Conservation (phyloP, 176 grass and related monocot genomes). For the Ampelocalamus luodianensis region DNA sequence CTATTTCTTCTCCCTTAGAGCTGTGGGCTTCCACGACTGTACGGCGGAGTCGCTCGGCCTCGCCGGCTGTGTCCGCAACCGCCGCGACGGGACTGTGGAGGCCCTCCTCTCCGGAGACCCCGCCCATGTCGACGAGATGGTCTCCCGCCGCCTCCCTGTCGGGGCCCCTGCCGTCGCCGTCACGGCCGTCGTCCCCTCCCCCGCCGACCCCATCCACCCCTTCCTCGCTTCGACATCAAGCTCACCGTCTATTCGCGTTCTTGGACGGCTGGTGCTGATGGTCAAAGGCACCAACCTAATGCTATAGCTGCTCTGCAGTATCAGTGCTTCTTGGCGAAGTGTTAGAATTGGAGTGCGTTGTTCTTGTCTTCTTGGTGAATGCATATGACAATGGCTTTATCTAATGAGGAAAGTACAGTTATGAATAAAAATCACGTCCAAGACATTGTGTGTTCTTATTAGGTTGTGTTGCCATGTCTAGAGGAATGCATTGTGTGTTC, state of each 20-base stretch:
- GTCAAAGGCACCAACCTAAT: neutral
- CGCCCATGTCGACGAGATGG: constrained; percentile 69
- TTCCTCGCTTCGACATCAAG: constrained; percentile 65
- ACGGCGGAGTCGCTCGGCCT: constrained; percentile 72
- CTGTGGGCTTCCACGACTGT: constrained; percentile 85
- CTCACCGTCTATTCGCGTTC: constrained; percentile 50
- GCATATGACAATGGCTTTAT: neutral
- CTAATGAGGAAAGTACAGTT: neutral
- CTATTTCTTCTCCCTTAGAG: no score
- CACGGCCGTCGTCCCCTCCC: constrained; percentile 64
- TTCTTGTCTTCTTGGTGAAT: neutral
- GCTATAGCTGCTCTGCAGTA: neutral
- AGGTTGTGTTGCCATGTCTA: neutral
- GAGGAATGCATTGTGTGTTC: neutral
- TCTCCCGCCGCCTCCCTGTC: constrained; percentile 49
- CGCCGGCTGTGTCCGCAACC: constrained; percentile 80
- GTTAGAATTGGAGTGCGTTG: neutral
- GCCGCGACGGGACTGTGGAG: constrained; percentile 80
- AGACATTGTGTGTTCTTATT: neutral
- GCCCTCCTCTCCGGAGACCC: constrained; percentile 75
- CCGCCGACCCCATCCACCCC: constrained; percentile 50
- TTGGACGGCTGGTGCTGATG: neutral
- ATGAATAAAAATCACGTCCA: neutral
- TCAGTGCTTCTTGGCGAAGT: neutral
- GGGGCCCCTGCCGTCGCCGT: constrained; percentile 54